Conservation (phyloP, 2,329 filamentous ascomycete genomes). For the Harringtonia lauricola region DNA sequence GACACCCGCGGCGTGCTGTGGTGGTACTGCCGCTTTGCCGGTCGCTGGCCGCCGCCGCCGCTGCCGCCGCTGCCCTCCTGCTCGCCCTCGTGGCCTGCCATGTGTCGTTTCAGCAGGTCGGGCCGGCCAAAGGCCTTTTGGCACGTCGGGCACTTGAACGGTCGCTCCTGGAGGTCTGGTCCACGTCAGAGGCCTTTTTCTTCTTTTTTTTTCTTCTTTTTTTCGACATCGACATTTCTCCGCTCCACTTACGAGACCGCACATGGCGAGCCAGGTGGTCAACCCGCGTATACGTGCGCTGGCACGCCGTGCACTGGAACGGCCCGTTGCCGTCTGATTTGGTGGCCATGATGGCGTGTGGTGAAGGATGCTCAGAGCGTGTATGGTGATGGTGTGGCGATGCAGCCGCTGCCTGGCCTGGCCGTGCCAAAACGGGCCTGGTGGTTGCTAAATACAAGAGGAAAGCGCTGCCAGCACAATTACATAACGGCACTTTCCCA, state of each 20-base stretch:
- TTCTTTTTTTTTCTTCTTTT: too few species aligned
- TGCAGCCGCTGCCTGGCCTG: too few species aligned
- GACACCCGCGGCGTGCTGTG: conserved; percentile 32
- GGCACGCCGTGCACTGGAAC: conserved; percentile 9
- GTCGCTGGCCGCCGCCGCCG: neutral
- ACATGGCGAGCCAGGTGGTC: conserved; percentile 10
- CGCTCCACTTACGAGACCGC: conserved; percentile 7
- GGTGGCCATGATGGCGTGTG: neutral
- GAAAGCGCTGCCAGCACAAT: neutral
- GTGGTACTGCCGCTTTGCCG: conserved; percentile 5
- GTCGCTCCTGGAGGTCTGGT: conserved; percentile 9
- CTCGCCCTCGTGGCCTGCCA: conserved; percentile 3
- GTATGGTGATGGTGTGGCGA: too few species aligned
- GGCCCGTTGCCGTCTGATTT: conserved; percentile 1
- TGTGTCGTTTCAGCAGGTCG: conserved; percentile 9
- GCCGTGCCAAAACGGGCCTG: too few species aligned
- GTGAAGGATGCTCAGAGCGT: too few species aligned
- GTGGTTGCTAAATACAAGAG: too few species aligned
- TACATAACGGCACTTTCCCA: neutral
- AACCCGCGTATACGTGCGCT: conserved; percentile 8
- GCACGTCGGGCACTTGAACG: conserved; percentile 8
- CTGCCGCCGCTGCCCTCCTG: neutral
- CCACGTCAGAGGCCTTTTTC: conserved; percentile 7
- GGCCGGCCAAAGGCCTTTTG: conserved; percentile 8
- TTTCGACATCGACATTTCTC: too few species aligned